Conservation (phyloP, 2,329 filamentous ascomycete genomes). For the Calonectria fujianensis region DNA sequence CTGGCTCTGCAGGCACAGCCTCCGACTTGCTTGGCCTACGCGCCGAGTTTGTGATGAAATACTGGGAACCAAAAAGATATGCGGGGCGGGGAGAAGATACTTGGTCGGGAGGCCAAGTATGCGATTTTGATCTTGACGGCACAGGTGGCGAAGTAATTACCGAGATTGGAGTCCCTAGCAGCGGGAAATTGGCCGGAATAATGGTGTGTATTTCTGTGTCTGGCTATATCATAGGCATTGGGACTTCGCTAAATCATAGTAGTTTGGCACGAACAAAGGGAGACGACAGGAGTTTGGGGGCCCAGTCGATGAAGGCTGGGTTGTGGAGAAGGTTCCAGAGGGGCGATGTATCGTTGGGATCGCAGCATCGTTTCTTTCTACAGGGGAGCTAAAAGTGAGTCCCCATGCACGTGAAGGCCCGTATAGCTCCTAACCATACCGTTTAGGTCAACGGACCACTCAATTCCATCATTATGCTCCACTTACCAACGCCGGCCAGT, state of each 20-base stretch:
- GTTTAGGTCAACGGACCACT: neutral
- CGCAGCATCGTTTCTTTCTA: neutral
- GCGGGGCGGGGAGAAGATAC: neutral
- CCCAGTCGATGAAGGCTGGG: neutral
- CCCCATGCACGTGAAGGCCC: too few relatives aligned
- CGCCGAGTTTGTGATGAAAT: constrained; percentile 18
- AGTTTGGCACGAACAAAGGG: constrained; percentile 25
- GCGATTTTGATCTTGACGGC: constrained; percentile 8
- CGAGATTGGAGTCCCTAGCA: constrained; percentile 28
- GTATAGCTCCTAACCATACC: neutral
- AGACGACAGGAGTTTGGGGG: neutral
- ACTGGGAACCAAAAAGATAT: constrained; percentile 20
- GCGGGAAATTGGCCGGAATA: constrained; percentile 9
- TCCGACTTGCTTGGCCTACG: neutral
- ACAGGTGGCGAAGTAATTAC: constrained; percentile 23
- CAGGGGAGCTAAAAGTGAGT: neutral
- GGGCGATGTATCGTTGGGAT: constrained; percentile 13
- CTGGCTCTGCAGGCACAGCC: neutral
- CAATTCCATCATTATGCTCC: constrained; percentile 1
- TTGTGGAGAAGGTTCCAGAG: neutral
- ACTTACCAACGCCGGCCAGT: neutral
- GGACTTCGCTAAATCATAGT: neutral
- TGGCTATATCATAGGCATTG: neutral
- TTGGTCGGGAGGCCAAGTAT: constrained; percentile 7
- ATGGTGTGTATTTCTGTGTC: constrained; percentile 18